These are phyloP conservation scores for Annona squamosa DNA, from an alignment of 164 flowering plant genomes.

Conservation along the genomic window DNA sequence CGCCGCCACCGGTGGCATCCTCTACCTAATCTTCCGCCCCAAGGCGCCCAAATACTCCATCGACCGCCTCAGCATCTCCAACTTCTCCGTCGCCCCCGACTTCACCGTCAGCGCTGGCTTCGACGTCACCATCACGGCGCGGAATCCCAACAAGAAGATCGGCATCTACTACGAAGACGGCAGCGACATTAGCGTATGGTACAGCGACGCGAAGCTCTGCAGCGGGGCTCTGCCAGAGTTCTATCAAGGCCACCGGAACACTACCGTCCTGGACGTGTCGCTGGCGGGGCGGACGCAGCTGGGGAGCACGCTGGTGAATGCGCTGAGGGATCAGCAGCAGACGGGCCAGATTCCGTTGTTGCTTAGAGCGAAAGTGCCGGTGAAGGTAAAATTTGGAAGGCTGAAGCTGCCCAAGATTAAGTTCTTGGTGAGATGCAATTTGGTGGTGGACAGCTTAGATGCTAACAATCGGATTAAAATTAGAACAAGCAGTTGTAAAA, in stretches of 20 bases:
- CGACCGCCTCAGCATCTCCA: slow-evolving; percentile 39
- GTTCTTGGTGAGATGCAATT: slow-evolving; percentile 48
- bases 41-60: slow-evolving; percentile 68
- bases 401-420: slow-evolving; percentile 62
- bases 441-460: slow-evolving; percentile 45
- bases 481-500: slow-evolving; percentile 50
- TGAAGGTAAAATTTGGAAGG: slow-evolving; percentile 58
- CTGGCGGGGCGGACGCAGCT: slow-evolving; percentile 47
- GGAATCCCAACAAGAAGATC: slow-evolving; percentile 73
- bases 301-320: slow-evolving; percentile 28
- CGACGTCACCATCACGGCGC: slow-evolving; percentile 55
- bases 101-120: slow-evolving; percentile 49
- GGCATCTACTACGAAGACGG: slow-evolving; percentile 81
- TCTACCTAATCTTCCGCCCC: slow-evolving; percentile 65
- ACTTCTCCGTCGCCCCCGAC: slow-evolving; percentile 37
- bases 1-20: slow-evolving; percentile 35
- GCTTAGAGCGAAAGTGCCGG: slow-evolving; percentile 55
- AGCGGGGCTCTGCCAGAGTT: slow-evolving; percentile 64
- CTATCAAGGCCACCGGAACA: slow-evolving; percentile 85
- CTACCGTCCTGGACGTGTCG: slow-evolving; percentile 42
- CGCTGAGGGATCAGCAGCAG: slow-evolving; percentile 36
- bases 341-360: slow-evolving; percentile 58
- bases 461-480: slow-evolving; percentile 36
- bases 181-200: slow-evolving; percentile 47
- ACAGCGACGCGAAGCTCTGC: slow-evolving; percentile 38